Evolutionary conservation across 352 stramenopile genomes (phyloP), one percentile per base, ranked within the genome.

Genomic region (Detonula confervacea): DNA sequence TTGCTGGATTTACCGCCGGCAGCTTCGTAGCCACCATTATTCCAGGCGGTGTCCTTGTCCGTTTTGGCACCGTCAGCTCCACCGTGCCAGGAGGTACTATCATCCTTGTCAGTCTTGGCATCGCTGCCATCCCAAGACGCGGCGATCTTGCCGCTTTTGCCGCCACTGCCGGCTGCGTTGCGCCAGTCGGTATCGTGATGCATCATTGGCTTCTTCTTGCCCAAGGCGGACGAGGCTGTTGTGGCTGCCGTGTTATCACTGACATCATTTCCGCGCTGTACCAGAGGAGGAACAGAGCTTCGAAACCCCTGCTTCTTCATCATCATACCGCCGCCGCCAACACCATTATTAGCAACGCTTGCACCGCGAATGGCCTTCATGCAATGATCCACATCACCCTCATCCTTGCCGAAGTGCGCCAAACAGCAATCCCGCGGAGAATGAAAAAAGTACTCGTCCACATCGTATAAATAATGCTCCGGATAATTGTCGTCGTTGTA

Each of bases 381-480:
- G 29, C 73, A 81, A 12, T 65, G 20, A 22, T 70, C 55, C 4
- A 68, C 12, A 66, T 57, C 25, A 16, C 37, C 22, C 30, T 37
- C 55, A 37, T 42, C 67, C 16, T 72, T 71, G 0, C 56, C 59
- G 35, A 81, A 81, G 33, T 81, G 73, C 14, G 7, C 1, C 14
- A 68, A n/a, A 55, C 73, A 81, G 44, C 73, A 81, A 46, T 66
- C 65, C 60, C 64, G 18, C 1, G 59, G 47, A 18, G 57, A 69
- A 54, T 56, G 57, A 49, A 61, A 76, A 65, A 81, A 81, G 59
- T 73, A 81, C 9, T 44, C 47, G 2, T 55, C 54, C 14, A 77
- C 46, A 55, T 81, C 54, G n/a, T 81, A 81, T 16, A 81, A 44
- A 55, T 77, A 81, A 55, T 75, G 68, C 25, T 73, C 29, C 14